phyloP scores from a whole-genome alignment of 805 yeast species.

The Yamadazyma phyllophila region DNA sequence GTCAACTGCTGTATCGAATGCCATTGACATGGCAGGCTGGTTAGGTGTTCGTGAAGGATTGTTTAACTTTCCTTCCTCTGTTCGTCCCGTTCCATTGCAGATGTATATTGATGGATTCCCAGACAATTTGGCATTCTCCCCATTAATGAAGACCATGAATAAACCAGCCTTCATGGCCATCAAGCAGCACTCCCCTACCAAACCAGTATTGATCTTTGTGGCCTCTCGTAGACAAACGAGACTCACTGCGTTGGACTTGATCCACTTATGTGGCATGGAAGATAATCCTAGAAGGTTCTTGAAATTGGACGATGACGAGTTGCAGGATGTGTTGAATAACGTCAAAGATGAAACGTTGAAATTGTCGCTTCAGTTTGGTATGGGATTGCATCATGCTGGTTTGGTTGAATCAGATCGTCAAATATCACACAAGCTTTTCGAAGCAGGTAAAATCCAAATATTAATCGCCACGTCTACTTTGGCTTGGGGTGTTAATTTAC shows the following conservation, averaged over 20 bases:
- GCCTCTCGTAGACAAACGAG: constrained; percentile 83
- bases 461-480: constrained; percentile 78
- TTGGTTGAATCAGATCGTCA: constrained; percentile 70
- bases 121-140: constrained; percentile 76
- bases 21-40: constrained; percentile 86
- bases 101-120: constrained; percentile 89
- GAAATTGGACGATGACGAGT: constrained; percentile 62
- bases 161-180: constrained; percentile 91
- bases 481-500: constrained; percentile 86
- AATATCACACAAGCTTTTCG: constrained; percentile 68
- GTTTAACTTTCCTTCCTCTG: constrained; percentile 78
- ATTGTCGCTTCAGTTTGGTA: constrained; percentile 73
- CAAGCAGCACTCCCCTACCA: constrained; percentile 81
- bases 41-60: constrained; percentile 70
- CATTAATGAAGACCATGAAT: constrained; percentile 84
- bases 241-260: constrained; percentile 73
- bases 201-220: constrained; percentile 83
- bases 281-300: constrained; percentile 71
- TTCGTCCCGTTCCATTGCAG: constrained; percentile 80
- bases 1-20: constrained; percentile 85
- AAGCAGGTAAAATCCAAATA: constrained; percentile 66
- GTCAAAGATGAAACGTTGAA: constrained; percentile 84
- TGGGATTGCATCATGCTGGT: constrained; percentile 83
- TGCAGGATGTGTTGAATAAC: constrained; percentile 44
- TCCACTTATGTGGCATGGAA: constrained; percentile 77